A percentile compares a stretch with the other conserved stretches of the same genome.
Evolutionary conservation across 345 rosid species (phyloP).

Genomic region (Eucalyptus shirleyi): DNA sequence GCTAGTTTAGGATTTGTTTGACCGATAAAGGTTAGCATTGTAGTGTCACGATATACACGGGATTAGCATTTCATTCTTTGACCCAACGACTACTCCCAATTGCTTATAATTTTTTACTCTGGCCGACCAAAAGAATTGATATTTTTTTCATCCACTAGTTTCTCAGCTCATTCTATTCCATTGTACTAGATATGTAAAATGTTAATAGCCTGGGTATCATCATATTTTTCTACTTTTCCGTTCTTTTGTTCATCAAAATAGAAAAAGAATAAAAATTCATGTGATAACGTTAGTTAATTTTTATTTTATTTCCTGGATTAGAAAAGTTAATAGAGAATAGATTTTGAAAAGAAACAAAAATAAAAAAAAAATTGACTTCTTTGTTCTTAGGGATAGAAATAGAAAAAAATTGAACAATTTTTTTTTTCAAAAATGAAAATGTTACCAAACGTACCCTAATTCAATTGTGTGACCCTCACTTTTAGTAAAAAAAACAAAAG

Average conservation of each 20-base stretch:
- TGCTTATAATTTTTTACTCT: background rate
- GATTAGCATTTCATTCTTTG: background rate
- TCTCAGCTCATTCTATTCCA: background rate
- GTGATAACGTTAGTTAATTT: too few species aligned
- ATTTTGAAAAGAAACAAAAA: too few species aligned
- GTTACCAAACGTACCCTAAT: accelerated
- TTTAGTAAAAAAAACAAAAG: background rate
- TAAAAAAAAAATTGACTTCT: too few species aligned
- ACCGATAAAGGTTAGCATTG: background rate
- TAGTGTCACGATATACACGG: background rate
- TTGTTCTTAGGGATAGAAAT: too few species aligned
- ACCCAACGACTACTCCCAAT: background rate
- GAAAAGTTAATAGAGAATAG: too few species aligned
- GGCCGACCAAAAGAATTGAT: background rate
- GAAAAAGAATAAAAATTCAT: too few species aligned
- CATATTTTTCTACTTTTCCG: too few species aligned
- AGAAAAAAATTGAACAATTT: too few species aligned
- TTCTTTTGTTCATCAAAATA: too few species aligned
- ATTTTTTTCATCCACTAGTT: background rate
- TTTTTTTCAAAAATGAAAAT: accelerated
- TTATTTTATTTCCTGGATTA: too few species aligned
- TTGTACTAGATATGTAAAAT: background rate
- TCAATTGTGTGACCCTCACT: background rate
- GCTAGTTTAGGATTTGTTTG: background rate
- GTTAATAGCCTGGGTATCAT: too few species aligned